Evolutionary conservation across 129 eudicot genomes (phyloP), one percentile per base, ranked within the genome.

Genomic region (Glebionis coronaria): DNA sequence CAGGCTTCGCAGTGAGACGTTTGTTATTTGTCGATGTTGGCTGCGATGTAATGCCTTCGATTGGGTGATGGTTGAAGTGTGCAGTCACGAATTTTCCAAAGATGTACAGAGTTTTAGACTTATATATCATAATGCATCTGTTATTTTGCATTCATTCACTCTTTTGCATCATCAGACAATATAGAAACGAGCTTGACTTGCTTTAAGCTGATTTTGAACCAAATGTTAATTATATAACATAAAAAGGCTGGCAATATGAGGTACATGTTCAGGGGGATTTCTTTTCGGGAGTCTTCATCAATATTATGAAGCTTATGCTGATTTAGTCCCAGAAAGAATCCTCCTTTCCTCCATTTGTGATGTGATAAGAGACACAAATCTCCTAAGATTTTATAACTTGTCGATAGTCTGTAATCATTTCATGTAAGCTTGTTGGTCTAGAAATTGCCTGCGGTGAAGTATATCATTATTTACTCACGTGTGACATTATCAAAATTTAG

Each of bases 381-480:
- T 79, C 70, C 78, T 76, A 72, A 89, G 83, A 85, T 89, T 94
- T 12, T n/a, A 50, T 56, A 73, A 76, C 90, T 9, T 77, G 82
- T 4, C 79, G 86, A 61, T 86, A 89, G 61, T 89, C 90, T 73
- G 94, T 89, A 46, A 89, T 86, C 94, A 74, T 83, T 75, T 89
- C 94, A 74, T 83, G 82, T 12, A 83, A 68, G 55, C 76, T 28
- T 15, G 94, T 94, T 62, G 94, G 77, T 77, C 94, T 81, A 18
- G 90, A 79, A 62, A 89, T 18, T 58, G 90, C 97, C 96, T 89
- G 79, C 66, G 60, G 45, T 44, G 5, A 56, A 44, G 16, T 54
- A 73, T 2, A 73, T 42, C 20, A 35, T 12, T 61, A 60, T 13
- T 31, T n/a, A n/a, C n/a, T n/a, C n/a, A n/a, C n/a, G n/a, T n/a